Conservation (phyloP, 1,139 yeast genomes). For the Saccharomycopsis phalli region DNA sequence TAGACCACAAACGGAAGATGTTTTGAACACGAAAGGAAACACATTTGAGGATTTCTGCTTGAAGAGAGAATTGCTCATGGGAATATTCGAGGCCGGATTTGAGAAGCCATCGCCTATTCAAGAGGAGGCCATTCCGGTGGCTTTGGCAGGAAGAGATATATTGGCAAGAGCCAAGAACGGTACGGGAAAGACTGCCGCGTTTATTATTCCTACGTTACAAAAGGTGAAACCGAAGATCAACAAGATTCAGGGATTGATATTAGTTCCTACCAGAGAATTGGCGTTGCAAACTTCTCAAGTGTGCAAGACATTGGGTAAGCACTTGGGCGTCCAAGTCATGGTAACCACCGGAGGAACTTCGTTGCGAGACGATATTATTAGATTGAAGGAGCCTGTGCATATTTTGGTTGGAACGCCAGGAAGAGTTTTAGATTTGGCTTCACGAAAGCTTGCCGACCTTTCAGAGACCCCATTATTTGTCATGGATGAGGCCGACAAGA, state of each 20-base stretch:
- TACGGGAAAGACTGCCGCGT: conserved; percentile 97
- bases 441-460: conserved; percentile 79
- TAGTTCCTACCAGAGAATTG: conserved; percentile 91
- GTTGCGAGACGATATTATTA: conserved; percentile 84
- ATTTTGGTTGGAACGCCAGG: conserved; percentile 94
- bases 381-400: conserved; percentile 89
- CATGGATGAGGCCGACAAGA: conserved; percentile 99
- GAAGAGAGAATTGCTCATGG: conserved; percentile 92
- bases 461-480: conserved; percentile 82
- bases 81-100: conserved; percentile 97
- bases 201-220: conserved; percentile 80
- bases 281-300: conserved; percentile 98
- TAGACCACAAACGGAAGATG: conserved; percentile 96
- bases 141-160: conserved; percentile 90
- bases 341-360: conserved; percentile 98
- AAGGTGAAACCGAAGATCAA: conserved; percentile 73
- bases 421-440: conserved; percentile 88
- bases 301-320: conserved; percentile 94
- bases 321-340: conserved; percentile 88
- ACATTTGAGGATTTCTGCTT: conserved; percentile 87
- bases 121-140: conserved; percentile 95
- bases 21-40: conserved; percentile 81
- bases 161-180: conserved; percentile 98
- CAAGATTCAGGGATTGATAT: conserved; percentile 80
- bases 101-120: conserved; percentile 98